A percentile compares a stretch with the other conserved stretches of the same genome.
Evolutionary conservation across 2,329 filamentous ascomycete species (phyloP).

Genomic region (Monilinia polystroma): DNA sequence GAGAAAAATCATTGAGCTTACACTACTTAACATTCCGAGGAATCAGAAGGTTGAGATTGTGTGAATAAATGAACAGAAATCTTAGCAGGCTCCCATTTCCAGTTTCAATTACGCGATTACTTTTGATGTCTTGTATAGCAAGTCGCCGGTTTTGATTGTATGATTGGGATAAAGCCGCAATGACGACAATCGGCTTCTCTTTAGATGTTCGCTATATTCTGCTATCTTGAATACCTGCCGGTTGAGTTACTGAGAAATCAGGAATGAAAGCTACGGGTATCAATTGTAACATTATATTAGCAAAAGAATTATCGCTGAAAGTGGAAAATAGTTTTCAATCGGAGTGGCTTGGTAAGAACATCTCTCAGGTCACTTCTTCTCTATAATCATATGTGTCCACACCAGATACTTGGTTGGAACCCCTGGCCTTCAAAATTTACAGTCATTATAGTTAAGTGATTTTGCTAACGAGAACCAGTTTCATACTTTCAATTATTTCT

Average conservation of each 20-base stretch:
- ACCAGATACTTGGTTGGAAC: background rate
- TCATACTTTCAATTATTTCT: constrained; percentile 20
- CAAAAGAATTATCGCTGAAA: constrained; percentile 32
- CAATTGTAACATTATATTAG: background rate
- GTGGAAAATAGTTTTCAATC: constrained; percentile 43
- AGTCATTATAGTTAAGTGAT: background rate
- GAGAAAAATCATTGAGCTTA: constrained; percentile 40
- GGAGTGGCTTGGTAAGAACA: constrained; percentile 38
- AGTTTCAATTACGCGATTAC: background rate
- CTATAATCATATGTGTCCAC: background rate
- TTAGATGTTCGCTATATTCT: constrained; percentile 33
- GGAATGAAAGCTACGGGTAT: constrained; percentile 24
- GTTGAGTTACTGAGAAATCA: constrained; percentile 20
- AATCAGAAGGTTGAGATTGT: constrained; percentile 36
- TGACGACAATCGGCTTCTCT: constrained; percentile 40
- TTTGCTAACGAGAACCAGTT: constrained; percentile 27
- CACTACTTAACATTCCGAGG: constrained; percentile 35
- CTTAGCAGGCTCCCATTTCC: constrained; percentile 37
- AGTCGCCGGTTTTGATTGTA: constrained; percentile 6
- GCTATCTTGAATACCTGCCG: constrained; percentile 29
- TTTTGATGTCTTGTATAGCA: constrained; percentile 22
- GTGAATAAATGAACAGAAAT: constrained; percentile 43
- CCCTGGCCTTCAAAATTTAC: background rate
- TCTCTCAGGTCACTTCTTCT: background rate
- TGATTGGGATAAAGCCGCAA: constrained; percentile 26